Conservation (phyloP, 495 filamentous ascomycete genomes). For the Viridothelium virens region DNA sequence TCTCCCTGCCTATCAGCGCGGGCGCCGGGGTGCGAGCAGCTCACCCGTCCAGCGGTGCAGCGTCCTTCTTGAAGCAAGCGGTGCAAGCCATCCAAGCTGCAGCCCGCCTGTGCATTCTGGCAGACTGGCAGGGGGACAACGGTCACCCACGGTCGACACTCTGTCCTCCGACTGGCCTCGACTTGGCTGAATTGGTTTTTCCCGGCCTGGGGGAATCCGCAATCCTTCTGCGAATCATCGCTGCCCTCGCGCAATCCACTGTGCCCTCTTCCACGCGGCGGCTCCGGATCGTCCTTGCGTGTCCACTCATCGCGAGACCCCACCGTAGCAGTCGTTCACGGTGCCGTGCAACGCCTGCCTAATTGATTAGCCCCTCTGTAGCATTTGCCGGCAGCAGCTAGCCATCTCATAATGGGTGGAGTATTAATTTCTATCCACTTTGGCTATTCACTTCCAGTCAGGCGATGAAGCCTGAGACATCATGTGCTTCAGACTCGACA, state of each 20-base stretch:
- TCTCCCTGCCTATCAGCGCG: not conserved
- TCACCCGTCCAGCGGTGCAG: too few species aligned
- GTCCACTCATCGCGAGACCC: not conserved
- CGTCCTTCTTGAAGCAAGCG: not conserved
- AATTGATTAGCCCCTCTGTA: conserved; percentile 2
- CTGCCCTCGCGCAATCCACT: not conserved
- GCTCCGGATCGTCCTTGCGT: not conserved
- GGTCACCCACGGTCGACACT: not conserved
- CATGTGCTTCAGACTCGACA: not conserved
- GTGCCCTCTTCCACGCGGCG: not conserved
- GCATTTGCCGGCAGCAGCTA: conserved; percentile 9
- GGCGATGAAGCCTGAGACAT: not conserved
- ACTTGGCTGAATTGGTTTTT: conserved; percentile 1
- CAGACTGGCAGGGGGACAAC: not conserved
- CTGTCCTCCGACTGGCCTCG: not conserved
- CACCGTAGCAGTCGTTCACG: not conserved
- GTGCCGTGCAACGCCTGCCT: not conserved
- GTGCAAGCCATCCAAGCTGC: not conserved
- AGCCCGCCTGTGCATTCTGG: not conserved
- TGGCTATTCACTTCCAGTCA: not conserved
- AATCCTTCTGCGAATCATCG: conserved; percentile 7
- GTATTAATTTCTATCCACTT: not conserved
- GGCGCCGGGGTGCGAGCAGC: too few species aligned
- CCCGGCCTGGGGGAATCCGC: not conserved
- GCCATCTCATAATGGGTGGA: not conserved